Conservation (phyloP, 2,329 filamentous ascomycete species). For the Penicillium crustosum region DNA sequence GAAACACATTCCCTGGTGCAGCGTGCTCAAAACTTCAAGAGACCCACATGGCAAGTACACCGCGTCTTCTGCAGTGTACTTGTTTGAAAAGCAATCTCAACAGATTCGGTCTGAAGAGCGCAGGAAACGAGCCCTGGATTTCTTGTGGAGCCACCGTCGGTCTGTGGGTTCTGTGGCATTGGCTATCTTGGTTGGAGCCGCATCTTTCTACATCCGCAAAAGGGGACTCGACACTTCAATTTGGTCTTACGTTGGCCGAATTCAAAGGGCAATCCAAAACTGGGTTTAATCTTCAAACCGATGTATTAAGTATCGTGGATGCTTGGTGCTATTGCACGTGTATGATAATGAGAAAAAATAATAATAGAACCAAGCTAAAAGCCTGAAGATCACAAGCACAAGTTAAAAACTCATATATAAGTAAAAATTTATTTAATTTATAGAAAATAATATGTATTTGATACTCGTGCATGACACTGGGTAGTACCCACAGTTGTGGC, state of each 20-base stretch:
- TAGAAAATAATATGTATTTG: neutral
- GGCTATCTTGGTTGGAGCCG: slow-evolving; percentile 64
- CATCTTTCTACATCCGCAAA: slow-evolving; percentile 67
- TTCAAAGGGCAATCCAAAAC: slow-evolving; percentile 27
- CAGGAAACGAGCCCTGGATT: slow-evolving; percentile 51
- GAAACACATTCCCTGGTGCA: slow-evolving; percentile 69
- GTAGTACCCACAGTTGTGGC: slow-evolving; percentile 25
- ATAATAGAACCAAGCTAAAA: neutral
- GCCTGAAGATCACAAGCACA: neutral
- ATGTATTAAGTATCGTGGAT: neutral
- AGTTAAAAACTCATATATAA: neutral
- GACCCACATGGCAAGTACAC: slow-evolving; percentile 56
- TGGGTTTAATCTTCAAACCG: slow-evolving; percentile 9
- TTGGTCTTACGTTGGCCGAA: slow-evolving; percentile 34
- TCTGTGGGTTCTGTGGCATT: slow-evolving; percentile 62
- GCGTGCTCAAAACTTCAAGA: slow-evolving; percentile 81
- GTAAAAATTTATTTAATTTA: too few relatives aligned
- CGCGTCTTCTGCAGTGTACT: slow-evolving; percentile 63
- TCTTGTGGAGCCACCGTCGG: slow-evolving; percentile 64
- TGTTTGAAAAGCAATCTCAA: slow-evolving; percentile 69
- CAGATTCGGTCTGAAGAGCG: slow-evolving; percentile 69
- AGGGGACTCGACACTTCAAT: slow-evolving; percentile 38
- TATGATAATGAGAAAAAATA: slow-evolving; percentile 8
- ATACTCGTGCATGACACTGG: neutral
- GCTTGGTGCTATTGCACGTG: slow-evolving; percentile 1